phyloP scores from a whole-genome alignment of 805 yeast genomes.

The Yarrowia sp. region DNA sequence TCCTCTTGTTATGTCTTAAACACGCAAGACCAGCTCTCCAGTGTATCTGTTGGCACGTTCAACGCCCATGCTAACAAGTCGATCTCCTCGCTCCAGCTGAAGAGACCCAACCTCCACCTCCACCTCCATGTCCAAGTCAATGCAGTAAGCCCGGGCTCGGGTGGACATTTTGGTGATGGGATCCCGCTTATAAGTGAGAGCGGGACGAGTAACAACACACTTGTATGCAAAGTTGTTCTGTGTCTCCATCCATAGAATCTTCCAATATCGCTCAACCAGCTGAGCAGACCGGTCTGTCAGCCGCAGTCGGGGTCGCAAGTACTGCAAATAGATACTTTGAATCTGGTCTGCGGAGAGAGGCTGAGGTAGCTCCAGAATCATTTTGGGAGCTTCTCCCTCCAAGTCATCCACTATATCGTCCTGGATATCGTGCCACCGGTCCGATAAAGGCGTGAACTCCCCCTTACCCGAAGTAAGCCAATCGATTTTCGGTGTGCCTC shows the following conservation, averaged over 20 bases:
- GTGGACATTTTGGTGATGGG: background rate
- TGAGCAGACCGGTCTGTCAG: background rate
- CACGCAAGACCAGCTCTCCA: constrained; percentile 43
- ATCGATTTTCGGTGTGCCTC: constrained; percentile 10
- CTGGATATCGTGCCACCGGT: background rate
- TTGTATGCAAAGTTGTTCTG: constrained; percentile 9
- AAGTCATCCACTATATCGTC: background rate
- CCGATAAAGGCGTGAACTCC: background rate
- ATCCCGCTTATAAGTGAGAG: constrained; percentile 2
- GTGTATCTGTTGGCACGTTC: constrained; percentile 43
- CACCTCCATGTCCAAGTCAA: constrained; percentile 47
- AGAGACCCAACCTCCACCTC: constrained; percentile 39
- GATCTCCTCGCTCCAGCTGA: constrained; percentile 44
- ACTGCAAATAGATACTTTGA: background rate
- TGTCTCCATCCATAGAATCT: constrained; percentile 9
- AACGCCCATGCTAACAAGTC: constrained; percentile 46
- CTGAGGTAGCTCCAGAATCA: constrained; percentile 13
- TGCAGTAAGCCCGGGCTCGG: constrained; percentile 47
- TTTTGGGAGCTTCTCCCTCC: background rate
- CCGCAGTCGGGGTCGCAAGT: constrained; percentile 2
- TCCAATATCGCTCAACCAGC: constrained; percentile 11
- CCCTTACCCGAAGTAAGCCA: background rate
- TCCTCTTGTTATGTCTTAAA: constrained; percentile 26
- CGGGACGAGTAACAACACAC: constrained; percentile 20
- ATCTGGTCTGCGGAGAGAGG: background rate